Percentiles rank a stretch among this genome's conserved stretches.
Evolutionary conservation across 2,329 filamentous ascomycete genomes (phyloP).

Genomic region (Aspergillus ochraceoroseus): DNA sequence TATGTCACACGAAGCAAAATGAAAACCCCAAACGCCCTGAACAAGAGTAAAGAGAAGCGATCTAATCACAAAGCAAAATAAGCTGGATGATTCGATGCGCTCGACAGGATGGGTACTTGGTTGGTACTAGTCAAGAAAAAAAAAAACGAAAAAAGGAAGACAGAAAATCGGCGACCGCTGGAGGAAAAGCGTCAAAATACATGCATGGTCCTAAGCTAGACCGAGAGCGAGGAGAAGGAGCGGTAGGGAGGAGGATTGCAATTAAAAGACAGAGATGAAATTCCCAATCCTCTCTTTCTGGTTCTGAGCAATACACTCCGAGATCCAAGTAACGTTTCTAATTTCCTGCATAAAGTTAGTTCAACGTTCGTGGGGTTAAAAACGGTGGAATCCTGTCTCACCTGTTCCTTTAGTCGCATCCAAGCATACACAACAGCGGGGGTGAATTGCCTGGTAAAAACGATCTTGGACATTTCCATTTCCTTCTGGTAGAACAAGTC

Average conservation of each 20-base stretch:
- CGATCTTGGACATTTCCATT: constrained; percentile 94
- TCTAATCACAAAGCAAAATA: constrained; percentile 13
- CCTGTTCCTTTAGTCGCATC: constrained; percentile 96
- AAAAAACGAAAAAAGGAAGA: constrained; percentile 18
- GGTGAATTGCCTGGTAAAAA: constrained; percentile 94
- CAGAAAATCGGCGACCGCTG: too few relatives aligned
- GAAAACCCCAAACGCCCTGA: constrained; percentile 27
- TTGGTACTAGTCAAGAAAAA: constrained; percentile 19
- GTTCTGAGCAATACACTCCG: constrained; percentile 98
- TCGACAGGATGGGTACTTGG: constrained; percentile 33
- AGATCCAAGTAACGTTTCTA: constrained; percentile 98
- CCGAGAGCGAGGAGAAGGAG: neutral
- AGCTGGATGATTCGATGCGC: constrained; percentile 27
- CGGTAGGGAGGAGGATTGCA: constrained; percentile 6
- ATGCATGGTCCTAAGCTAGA: too few relatives aligned
- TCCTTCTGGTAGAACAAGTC: constrained; percentile 99
- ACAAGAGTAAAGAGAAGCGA: constrained; percentile 15
- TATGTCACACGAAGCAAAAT: constrained; percentile 27
- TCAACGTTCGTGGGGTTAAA: neutral
- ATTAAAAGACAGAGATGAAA: constrained; percentile 96
- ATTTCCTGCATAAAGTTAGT: constrained; percentile 67
- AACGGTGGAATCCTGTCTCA: constrained; percentile 45
- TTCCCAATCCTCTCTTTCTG: constrained; percentile 98
- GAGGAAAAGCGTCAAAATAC: too few relatives aligned
- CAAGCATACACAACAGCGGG: constrained; percentile 93